Conservation (phyloP, 495 filamentous ascomycete species). For the Copromyces sp. region DNA sequence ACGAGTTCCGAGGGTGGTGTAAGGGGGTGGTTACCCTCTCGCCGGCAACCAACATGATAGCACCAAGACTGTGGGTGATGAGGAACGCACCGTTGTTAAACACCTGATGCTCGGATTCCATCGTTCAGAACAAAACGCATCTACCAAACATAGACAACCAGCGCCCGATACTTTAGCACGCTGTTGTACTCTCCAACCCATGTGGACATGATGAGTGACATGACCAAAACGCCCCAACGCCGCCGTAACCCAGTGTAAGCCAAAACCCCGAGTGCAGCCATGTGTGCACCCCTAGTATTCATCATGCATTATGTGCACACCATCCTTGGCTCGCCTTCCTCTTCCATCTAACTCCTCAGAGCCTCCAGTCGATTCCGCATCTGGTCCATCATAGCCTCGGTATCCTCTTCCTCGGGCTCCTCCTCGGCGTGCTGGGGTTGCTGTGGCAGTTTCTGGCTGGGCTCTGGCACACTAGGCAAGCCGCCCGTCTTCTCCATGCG, state of each 20-base stretch:
- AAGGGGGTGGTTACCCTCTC: not conserved
- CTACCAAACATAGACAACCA: not conserved
- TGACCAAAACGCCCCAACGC: not conserved
- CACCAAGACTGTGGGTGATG: not conserved
- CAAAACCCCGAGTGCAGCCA: not conserved
- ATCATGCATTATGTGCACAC: not conserved
- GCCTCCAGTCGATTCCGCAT: slow-evolving; percentile 90
- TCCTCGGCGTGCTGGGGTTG: slow-evolving; percentile 52
- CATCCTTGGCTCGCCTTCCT: not conserved
- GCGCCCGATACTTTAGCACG: not conserved
- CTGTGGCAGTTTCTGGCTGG: slow-evolving; percentile 46
- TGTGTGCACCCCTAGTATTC: not conserved
- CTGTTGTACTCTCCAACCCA: not conserved
- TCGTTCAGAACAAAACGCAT: not conserved
- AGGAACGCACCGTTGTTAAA: not conserved
- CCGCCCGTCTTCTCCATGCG: slow-evolving; percentile 58
- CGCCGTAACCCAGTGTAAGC: not conserved
- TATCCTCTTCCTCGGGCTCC: slow-evolving; percentile 73
- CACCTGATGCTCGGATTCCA: not conserved
- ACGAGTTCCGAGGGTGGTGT: not conserved
- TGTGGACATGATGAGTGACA: not conserved
- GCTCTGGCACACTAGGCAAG: slow-evolving; percentile 46
- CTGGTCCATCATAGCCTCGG: slow-evolving; percentile 78
- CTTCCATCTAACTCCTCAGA: slow-evolving; percentile 59
- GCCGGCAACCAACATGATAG: not conserved